A percentile compares a stretch with the other conserved stretches of the same genome.
Evolutionary conservation across 306 rosid species (phyloP).

Genomic region (Oemleria cerasiformis): DNA sequence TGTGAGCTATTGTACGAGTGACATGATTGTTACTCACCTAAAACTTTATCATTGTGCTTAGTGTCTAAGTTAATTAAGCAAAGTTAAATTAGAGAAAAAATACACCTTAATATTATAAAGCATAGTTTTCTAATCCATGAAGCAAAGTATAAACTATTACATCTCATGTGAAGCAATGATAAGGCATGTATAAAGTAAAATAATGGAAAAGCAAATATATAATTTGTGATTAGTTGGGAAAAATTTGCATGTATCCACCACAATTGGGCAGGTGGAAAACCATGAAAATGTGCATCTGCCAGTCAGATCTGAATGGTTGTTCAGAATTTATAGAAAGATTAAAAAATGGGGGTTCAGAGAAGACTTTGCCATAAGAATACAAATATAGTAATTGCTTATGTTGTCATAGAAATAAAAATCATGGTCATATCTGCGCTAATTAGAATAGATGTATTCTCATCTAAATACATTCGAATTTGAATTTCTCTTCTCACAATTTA

Average conservation of each 20-base stretch:
- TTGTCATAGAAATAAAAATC: too few relatives aligned
- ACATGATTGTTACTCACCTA: too few relatives aligned
- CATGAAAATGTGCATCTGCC: not conserved
- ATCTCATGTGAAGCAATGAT: not conserved
- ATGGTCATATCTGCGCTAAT: too few relatives aligned
- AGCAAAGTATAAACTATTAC: not conserved
- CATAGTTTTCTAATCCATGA: not conserved
- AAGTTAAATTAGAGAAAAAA: not conserved
- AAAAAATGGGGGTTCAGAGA: not conserved
- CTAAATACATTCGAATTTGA: too few relatives aligned
- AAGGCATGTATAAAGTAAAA: not conserved
- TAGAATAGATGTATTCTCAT: too few relatives aligned
- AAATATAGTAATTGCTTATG: too few relatives aligned
- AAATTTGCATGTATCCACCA: too few relatives aligned
- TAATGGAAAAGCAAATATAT: not conserved
- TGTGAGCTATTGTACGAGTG: too few relatives aligned
- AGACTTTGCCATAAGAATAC: not conserved
- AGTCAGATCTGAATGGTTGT: constrained; percentile 2
- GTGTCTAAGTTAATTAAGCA: not conserved
- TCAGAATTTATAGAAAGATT: not conserved
- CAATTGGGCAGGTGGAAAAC: not conserved
- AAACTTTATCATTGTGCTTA: not conserved
- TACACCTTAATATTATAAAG: not conserved
- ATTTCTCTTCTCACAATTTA: too few relatives aligned
- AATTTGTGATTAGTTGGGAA: not conserved